These are phyloP conservation scores for Mrakia hoshinonis DNA, from an alignment of 768 basidiomycete genomes.

Conservation along the genomic window DNA sequence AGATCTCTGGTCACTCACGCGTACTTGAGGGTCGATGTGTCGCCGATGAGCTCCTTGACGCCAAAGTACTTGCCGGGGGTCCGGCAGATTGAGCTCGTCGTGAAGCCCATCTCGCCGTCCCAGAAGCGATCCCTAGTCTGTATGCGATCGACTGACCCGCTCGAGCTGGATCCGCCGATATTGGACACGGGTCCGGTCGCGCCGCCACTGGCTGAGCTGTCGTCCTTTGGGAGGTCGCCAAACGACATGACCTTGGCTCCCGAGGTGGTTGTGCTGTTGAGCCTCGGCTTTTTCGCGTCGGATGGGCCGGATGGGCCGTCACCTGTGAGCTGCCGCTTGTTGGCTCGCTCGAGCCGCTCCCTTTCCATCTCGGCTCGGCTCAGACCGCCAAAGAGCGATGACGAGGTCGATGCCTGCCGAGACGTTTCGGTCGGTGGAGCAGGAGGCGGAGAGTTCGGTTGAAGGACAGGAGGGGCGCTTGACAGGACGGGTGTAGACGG, in stretches of 20 bases:
- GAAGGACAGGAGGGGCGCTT: background rate
- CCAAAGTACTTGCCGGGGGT: background rate
- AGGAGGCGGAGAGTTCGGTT: background rate
- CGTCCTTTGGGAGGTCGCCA: background rate
- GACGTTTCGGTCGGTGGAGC: background rate
- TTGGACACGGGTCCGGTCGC: background rate
- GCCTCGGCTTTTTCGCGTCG: background rate
- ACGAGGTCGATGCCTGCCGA: background rate
- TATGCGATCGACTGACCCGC: background rate
- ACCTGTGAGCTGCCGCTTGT: conserved; percentile 1
- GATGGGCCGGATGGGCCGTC: background rate
- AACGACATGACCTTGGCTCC: background rate
- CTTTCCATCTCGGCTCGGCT: background rate
- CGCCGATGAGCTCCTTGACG: conserved; percentile 1
- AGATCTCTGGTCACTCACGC: background rate
- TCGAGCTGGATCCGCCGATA: background rate
- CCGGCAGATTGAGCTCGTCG: background rate
- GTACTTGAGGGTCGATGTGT: background rate
- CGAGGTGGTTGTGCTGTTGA: background rate
- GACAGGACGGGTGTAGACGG: background rate
- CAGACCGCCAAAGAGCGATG: background rate
- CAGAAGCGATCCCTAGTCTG: conserved; percentile 2
- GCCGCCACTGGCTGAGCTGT: background rate
- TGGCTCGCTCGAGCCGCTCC: conserved; percentile 1
- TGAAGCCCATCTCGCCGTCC: conserved; percentile 11